Base-by-base conservation (phyloP, 2,329 filamentous ascomycete species). In the Penicillium sp. region DNA sequence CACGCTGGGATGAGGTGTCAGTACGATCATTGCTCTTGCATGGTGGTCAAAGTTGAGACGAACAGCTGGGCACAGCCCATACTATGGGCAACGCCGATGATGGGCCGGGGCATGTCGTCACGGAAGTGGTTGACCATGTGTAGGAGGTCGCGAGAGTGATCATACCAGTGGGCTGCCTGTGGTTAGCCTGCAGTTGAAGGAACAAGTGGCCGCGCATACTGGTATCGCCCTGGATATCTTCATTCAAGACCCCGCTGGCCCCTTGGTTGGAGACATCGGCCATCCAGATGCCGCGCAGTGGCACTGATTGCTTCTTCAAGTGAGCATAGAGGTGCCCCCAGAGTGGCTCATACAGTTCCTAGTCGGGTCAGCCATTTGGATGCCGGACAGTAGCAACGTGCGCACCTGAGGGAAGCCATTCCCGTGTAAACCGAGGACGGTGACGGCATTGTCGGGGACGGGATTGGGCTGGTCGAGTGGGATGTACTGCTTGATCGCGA, bases 251-350 rank as follows among this genome's bases (percentile, higher is more conserved):
- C 25, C 83, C 80, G 56, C 84, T 89, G 53, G 77, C 73, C 15
- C 87, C 87, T 68, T 94, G 87, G 60, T 86, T 81, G 18, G 85
- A 79, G 7, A 83, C 77, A 67, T 95, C 88, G 44, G 86, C 81
- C 42, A 93, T 88, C 84, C 84, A 93, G 53, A 94, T 87, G 41
- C 76, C 72, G 39, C 86, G 78, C 51, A 94, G 82, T 4, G 74
- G 73, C 50, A 90, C 75, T 19, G 76, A 77, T 17, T 71, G 65
- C 13, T 64, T 60, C 47, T 74, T 72, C 4, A 79, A 68, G 17
- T 71, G 67, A 17, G 70, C 60, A 50, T 83, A 72, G 2, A 94
- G 69, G 31, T 94, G 86, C 43, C 87, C 84, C 84, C 87, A 94
- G 0, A 94, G 69, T 0, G 89, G 84, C 57, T 94, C 87, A 59